These are phyloP conservation scores for Atractiella rhizophila DNA, from an alignment of 768 basidiomycete species.

Conservation along the genomic window DNA sequence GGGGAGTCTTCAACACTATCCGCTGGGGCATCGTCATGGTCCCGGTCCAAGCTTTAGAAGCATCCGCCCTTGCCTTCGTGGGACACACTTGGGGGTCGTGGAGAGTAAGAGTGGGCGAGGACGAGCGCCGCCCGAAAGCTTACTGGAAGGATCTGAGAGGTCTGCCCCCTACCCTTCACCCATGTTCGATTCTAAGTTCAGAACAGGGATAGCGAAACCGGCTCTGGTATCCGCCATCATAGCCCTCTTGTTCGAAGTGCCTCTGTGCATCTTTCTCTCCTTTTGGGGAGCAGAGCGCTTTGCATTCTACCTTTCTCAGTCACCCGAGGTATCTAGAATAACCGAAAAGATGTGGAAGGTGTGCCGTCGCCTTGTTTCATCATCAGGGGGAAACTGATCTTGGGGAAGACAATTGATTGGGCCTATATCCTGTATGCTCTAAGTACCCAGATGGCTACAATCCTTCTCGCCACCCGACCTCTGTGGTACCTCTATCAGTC, in stretches of 20 bases:
- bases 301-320: slow-evolving; percentile 9
- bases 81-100: slow-evolving; percentile 10
- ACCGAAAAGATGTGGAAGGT: slow-evolving; percentile 11
- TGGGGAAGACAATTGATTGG: too few relatives aligned
- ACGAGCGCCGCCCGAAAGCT: too few relatives aligned
- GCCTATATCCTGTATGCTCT: slow-evolving; percentile 13
- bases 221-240: slow-evolving; percentile 8
- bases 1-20: slow-evolving; percentile 15
- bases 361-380: too few relatives aligned
- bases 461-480: slow-evolving; percentile 13
- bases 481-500: slow-evolving; percentile 11
- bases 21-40: slow-evolving; percentile 15
- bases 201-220: slow-evolving; percentile 6
- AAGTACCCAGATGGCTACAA: slow-evolving; percentile 12
- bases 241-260: slow-evolving; percentile 11
- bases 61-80: slow-evolving; percentile 9
- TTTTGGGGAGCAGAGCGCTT: slow-evolving; percentile 7
- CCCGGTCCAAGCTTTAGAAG: slow-evolving; percentile 12
- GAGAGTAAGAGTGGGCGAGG: background rate
- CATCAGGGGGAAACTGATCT: too few relatives aligned
- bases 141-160: background rate
- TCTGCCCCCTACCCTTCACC: background rate
- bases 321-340: slow-evolving; percentile 10
- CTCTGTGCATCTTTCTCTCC: slow-evolving; percentile 12
- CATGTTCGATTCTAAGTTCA: background rate